A percentile compares a stretch with the other conserved stretches of the same genome.
Conservation (phyloP, 441 rosid species). For the Metrosideros polymorpha region DNA sequence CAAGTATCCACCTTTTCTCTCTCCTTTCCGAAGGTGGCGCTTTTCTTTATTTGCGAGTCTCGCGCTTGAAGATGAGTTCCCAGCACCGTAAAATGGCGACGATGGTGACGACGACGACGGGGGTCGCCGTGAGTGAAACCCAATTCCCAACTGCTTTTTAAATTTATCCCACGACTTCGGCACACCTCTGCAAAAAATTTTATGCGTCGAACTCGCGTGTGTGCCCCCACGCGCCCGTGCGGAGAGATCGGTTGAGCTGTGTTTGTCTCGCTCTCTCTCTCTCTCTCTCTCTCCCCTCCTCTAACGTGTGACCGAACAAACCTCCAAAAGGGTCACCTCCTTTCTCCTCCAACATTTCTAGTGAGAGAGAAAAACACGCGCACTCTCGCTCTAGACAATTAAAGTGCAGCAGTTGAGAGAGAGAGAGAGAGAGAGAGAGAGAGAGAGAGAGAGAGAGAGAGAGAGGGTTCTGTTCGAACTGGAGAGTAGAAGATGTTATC, state of each 20-base stretch:
- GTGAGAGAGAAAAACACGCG: not conserved
- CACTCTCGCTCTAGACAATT: not conserved
- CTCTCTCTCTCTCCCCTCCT: not conserved
- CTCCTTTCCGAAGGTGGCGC: not conserved
- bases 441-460: not conserved
- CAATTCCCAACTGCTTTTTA: slow-evolving; percentile 12
- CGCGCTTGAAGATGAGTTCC: not conserved
- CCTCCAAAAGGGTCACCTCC: not conserved
- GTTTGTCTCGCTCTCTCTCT: slow-evolving; percentile 25
- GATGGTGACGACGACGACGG: not conserved
- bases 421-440: not conserved
- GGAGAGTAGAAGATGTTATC: slow-evolving; percentile 27
- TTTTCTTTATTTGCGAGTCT: not conserved
- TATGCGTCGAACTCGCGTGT: slow-evolving; percentile 56
- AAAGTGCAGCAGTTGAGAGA: not conserved
- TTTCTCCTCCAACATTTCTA: not conserved
- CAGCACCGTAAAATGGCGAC: not conserved
- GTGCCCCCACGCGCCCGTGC: not conserved
- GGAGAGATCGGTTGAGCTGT: slow-evolving; percentile 60
- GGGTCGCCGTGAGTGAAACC: not conserved
- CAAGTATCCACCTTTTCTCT: not conserved
- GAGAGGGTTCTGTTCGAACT: not conserved
- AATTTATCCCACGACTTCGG: not conserved
- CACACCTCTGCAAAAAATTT: not conserved
- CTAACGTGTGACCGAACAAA: not conserved